Evolutionary conservation across 169 alveolate genomes (phyloP).

Genomic region (Condylostoma magnum): DNA sequence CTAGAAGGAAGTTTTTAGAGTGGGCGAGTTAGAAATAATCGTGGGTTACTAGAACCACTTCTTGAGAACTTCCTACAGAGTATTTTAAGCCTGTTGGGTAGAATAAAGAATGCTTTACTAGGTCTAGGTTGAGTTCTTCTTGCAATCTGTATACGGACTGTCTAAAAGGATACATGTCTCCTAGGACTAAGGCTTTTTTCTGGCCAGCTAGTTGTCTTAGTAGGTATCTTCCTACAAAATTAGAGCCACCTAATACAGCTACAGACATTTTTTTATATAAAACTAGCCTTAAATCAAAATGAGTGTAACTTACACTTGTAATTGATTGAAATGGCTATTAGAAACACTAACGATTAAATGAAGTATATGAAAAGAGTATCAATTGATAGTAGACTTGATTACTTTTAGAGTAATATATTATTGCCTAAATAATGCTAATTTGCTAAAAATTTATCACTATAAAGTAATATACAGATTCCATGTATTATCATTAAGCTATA

Average conservation of each 20-base stretch:
- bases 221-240: conserved; percentile 16
- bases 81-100: conserved; percentile 5
- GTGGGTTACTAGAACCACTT: conserved; percentile 5
- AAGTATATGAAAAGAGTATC: too few relatives aligned
- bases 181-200: conserved; percentile 22
- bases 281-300: too few relatives aligned
- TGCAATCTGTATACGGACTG: conserved; percentile 24
- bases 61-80: not conserved
- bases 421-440: too few relatives aligned
- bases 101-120: not conserved
- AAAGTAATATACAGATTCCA: too few relatives aligned
- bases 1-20: conserved; percentile 15
- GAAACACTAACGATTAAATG: too few relatives aligned
- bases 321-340: too few relatives aligned
- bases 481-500: too few relatives aligned
- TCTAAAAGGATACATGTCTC: conserved; percentile 24
- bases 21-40: conserved; percentile 28
- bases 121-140: conserved; percentile 6
- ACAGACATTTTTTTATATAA: conserved; percentile 25
- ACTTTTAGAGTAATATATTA: too few relatives aligned
- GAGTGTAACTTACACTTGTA: too few relatives aligned
- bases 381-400: too few relatives aligned
- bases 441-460: too few relatives aligned
- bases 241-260: conserved; percentile 31
- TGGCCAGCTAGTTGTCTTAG: conserved; percentile 1